Evolutionary conservation across 192 early-diverging fungal species (phyloP), one percentile per base, ranked within the genome.

Genomic region (Geranomyces michiganensis): DNA sequence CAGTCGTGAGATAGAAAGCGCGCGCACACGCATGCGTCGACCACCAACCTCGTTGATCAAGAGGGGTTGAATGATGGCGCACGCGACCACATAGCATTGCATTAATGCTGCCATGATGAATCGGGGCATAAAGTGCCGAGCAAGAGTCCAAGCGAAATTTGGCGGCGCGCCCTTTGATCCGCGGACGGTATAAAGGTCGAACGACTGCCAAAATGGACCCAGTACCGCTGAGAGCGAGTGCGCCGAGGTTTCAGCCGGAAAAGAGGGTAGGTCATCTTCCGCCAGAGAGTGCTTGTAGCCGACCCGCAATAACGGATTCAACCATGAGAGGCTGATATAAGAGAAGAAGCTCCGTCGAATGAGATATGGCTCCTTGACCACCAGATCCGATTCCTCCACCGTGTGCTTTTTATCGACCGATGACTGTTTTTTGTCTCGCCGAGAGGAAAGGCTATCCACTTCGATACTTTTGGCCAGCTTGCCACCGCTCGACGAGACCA

Each of bases 131-230:
- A 53, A 53, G 51, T 24, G 19, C 7, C 51, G 51, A 2, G n/a
- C 19, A n/a, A 53, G 51, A 4, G 51, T 17, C 51, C 19, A 26
- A 26, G n/a, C 51, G 24, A 53, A 53, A 7, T 26, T 53, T 26
- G 51, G 51, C 3, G 51, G 51, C 19, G 51, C n/a, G n/a, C 19
- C 51, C 10, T 41, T 41, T 10, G 36, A 53, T 53, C 24, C 51
- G 51, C 51, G 19, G 51, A 53, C 24, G 19, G 51, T 53, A 26
- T 53, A n/a, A 6, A 53, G 7, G 17, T 53, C 19, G 3, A 24
- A 15, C 31, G 17, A 4, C 31, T 64, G 32, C 62, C 62, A 64
- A 41, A 64, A 64, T 3, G 62, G 62, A 22, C 2, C 62, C n/a
- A 64, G 62, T 14, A 45, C 43, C 6, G 14, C 27, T 19, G 62